phyloP scores from a whole-genome alignment of 2,329 filamentous ascomycete genomes.

The Calonectria fujianensis region DNA sequence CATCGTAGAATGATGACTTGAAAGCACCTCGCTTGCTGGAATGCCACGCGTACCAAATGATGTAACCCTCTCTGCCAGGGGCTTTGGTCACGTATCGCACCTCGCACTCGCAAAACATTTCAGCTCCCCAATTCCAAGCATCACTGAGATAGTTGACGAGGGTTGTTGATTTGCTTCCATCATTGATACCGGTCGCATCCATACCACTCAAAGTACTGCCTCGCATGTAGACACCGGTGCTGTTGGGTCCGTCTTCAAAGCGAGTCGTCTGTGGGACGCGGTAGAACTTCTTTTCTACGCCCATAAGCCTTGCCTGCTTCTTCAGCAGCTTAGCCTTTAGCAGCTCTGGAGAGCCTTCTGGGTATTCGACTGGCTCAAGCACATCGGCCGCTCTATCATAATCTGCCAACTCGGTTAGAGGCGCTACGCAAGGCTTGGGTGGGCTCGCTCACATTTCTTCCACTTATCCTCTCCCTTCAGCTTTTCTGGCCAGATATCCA shows the following conservation, averaged over 20 bases:
- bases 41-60: conserved; percentile 80
- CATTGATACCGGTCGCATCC: conserved; percentile 79
- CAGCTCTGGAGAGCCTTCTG: conserved; percentile 73
- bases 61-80: conserved; percentile 71
- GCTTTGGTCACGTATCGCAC: conserved; percentile 77
- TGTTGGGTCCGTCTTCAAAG: conserved; percentile 77
- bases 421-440: neutral
- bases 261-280: conserved; percentile 77
- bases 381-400: conserved; percentile 74
- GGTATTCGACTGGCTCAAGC: conserved; percentile 76
- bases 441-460: conserved; percentile 67
- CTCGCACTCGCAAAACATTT: conserved; percentile 82
- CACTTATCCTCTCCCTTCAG: conserved; percentile 67
- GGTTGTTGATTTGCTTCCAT: conserved; percentile 80
- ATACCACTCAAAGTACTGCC: conserved; percentile 76
- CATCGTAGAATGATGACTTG: conserved; percentile 69
- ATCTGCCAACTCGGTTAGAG: conserved; percentile 62
- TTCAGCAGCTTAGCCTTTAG: conserved; percentile 75
- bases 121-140: conserved; percentile 83
- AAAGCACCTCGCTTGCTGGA: conserved; percentile 74
- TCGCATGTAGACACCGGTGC: conserved; percentile 78
- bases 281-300: conserved; percentile 71
- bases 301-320: conserved; percentile 72
- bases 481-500: conserved; percentile 76
- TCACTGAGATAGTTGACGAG: conserved; percentile 81